Base-by-base conservation (phyloP, 768 basidiomycete species). In the Tylopilus sp. region DNA sequence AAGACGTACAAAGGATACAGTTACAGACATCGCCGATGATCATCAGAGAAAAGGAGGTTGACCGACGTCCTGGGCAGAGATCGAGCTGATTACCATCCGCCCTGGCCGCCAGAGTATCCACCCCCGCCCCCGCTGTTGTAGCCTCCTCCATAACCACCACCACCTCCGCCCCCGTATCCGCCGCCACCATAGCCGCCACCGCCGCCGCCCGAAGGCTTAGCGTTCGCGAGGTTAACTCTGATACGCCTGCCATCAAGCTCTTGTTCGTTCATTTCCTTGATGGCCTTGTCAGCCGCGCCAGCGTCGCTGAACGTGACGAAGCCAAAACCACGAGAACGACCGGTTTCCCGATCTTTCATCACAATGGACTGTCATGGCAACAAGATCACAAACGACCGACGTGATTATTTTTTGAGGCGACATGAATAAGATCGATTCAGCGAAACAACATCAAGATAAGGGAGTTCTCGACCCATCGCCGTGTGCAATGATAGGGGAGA, bases 301-400 rank as follows among this genome's bases (percentile, higher is more conserved):
- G 26, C 3, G 50, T 43, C 40, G 41, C n/a, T 18, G 38, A 65
- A 74, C 38, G 73, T 77, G 56, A 80, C 79, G 57, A 81, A 81
- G 51, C 79, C 79, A 67, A 81, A 81, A 55, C 79, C 79, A 59
- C 80, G 73, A 50, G 78, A 79, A 55, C 80, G 76, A 50, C 78
- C 77, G 44, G 80, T 81, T 57, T 81, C 80, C 51, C 79, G 75
- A 67, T 81, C 80, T 63, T 71, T 67, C 69, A 71, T 70, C 50
- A 69, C 69, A 50, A 70, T 66, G 54, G 60, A 63, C 67, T 69
- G 47, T 52, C 50, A 55, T 22, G 38, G 28, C 26, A 28, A 56
- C 46, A 47, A 46, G 35, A 56, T 44, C 45, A 50, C 17, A 36
- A 44, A 23, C 33, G 41, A 40, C 50, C 50, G 31, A 51, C 31